These are phyloP conservation scores for Thraustochytrium aureum DNA, from an alignment of 352 stramenopile species.

Conservation along the genomic window DNA sequence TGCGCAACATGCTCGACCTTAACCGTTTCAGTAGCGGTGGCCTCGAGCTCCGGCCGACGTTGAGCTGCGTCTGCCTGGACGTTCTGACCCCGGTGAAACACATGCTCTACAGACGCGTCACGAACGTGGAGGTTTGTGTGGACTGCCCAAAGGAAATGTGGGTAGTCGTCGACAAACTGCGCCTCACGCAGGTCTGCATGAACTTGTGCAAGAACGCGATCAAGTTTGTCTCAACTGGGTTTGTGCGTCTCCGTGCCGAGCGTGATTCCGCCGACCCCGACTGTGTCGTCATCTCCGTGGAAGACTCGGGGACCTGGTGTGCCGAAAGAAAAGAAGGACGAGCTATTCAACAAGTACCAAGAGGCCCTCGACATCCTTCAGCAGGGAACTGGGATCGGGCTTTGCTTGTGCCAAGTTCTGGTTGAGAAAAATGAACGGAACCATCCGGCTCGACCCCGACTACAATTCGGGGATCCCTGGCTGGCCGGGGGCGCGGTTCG, in stretches of 20 bases:
- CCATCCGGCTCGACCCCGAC: constrained; percentile 57
- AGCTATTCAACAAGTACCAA: constrained; percentile 62
- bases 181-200: constrained; percentile 61
- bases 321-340: constrained; percentile 54
- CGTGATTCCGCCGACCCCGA: neutral
- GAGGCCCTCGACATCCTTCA: constrained; percentile 61
- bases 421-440: constrained; percentile 58
- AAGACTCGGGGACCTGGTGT: constrained; percentile 63
- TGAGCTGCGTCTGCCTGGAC: constrained; percentile 59
- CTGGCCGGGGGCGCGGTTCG: constrained; percentile 28
- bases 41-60: constrained; percentile 55
- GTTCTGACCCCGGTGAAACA: constrained; percentile 58
- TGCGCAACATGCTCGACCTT: constrained; percentile 62
- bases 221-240: constrained; percentile 62
- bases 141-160: constrained; percentile 59
- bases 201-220: constrained; percentile 61
- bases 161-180: constrained; percentile 58
- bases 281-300: constrained; percentile 55
- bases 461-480: constrained; percentile 13
- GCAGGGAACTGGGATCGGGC: constrained; percentile 62
- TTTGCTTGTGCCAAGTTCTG: constrained; percentile 59
- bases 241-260: constrained; percentile 57
- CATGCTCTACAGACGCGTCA: constrained; percentile 56
- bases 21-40: constrained; percentile 58
- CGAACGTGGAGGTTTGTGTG: constrained; percentile 57